phyloP scores from a whole-genome alignment of 2,329 filamentous ascomycete genomes.

The Fusarium proliferatum region DNA sequence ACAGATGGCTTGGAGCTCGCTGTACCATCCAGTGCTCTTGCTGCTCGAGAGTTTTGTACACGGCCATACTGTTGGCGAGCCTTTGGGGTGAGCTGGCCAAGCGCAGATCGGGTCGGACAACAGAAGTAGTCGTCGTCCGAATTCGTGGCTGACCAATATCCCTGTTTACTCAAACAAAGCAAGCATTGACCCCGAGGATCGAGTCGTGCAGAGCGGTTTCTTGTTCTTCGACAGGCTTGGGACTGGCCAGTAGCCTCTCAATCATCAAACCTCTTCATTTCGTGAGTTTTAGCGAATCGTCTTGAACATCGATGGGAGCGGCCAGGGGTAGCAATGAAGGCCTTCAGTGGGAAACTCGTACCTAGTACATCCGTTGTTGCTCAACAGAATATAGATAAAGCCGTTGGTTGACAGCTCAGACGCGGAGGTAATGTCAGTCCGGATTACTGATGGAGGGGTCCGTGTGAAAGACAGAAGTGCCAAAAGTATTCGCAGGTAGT shows the following conservation, averaged over 20 bases:
- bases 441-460: not conserved
- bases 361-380: not conserved
- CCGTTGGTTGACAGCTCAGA: not conserved
- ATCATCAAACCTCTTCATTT: constrained; percentile 5
- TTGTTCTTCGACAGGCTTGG: not conserved
- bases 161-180: not conserved
- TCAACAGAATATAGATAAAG: not conserved
- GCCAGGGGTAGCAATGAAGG: not conserved
- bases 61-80: constrained; percentile 6
- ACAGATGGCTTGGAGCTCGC: not conserved
- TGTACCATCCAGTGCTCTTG: not conserved
- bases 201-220: not conserved
- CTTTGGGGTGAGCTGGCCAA: not conserved
- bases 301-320: not conserved
- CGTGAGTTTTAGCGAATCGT: not conserved
- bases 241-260: no score
- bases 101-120: not conserved
- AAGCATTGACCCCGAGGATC: not conserved
- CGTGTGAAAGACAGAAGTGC: not conserved
- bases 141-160: not conserved
- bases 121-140: not conserved
- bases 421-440: not conserved
- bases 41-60: not conserved
- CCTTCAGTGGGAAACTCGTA: not conserved
- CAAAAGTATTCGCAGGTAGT: not conserved